phyloP scores from a whole-genome alignment of 139 green algal species.

The Zygnema circumcarinatum region DNA sequence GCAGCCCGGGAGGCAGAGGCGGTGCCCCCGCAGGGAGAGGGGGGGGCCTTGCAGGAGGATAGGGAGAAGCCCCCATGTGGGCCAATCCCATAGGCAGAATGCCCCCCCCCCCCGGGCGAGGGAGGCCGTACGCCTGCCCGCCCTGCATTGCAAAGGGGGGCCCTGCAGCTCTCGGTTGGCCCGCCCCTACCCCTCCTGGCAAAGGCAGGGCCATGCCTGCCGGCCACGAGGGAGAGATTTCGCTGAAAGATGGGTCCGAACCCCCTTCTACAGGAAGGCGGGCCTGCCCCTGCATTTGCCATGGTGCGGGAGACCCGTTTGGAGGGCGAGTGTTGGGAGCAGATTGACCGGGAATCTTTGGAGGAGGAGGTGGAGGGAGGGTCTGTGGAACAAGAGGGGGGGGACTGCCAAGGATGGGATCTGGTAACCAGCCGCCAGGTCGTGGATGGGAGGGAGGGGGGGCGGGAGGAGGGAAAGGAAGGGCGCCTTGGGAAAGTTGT shows the following conservation, averaged over 20 bases:
- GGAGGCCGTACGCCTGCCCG: no score
- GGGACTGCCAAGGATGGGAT: not conserved
- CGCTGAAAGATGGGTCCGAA: not conserved
- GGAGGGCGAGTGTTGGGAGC: not conserved
- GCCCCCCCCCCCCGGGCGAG: no score
- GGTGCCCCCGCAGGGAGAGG: not conserved
- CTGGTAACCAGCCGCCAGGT: not conserved
- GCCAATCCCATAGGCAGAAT: no score
- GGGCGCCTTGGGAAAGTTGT: not conserved
- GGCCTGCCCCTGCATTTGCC: not conserved
- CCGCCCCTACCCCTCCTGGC: no score
- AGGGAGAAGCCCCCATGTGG: no score
- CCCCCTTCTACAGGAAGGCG: not conserved
- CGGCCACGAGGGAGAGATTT: not conserved
- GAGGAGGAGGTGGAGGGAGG: not conserved
- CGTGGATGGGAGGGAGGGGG: not conserved
- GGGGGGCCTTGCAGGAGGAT: no score
- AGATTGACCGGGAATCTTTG: not conserved
- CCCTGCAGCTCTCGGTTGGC: no score
- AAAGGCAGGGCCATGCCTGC: no score
- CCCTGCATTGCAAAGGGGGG: no score
- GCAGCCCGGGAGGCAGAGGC: not conserved
- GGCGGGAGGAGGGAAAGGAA: not conserved
- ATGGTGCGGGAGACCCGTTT: not conserved
- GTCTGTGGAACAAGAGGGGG: not conserved